phyloP scores from a whole-genome alignment of 1,284 basidiomycete species.

The Vanrija sp. region DNA sequence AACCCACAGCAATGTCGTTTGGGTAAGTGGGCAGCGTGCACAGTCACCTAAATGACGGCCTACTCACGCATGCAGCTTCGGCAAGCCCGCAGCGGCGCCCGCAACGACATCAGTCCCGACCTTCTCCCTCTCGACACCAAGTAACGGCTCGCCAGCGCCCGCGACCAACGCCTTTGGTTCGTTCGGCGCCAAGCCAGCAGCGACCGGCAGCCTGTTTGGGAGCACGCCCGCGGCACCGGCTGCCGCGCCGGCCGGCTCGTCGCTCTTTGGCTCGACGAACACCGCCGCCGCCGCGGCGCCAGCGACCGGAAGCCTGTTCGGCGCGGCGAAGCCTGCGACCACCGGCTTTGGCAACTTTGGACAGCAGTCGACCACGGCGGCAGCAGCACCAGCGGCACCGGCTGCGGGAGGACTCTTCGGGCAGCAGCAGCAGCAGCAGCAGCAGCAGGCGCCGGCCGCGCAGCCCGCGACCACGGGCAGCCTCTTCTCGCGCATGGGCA shows the following conservation, averaged over 20 bases:
- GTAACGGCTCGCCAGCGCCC: constrained; percentile 5
- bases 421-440: constrained; percentile 12
- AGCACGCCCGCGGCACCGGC: background rate
- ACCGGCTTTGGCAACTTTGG: constrained; percentile 16
- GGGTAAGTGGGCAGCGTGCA: background rate
- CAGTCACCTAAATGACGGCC: background rate
- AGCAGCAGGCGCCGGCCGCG: constrained; percentile 2
- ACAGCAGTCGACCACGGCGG: constrained; percentile 8
- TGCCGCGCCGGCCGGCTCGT: background rate
- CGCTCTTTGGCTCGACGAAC: constrained; percentile 7
- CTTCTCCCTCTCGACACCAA: background rate
- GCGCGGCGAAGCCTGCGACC: constrained; percentile 2
- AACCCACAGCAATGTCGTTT: background rate
- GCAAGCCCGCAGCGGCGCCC: background rate
- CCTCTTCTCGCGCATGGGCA: background rate
- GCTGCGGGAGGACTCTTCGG: constrained; percentile 13
- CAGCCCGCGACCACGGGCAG: background rate
- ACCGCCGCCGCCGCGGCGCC: constrained; percentile 11
- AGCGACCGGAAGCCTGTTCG: constrained; percentile 2
- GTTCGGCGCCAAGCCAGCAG: constrained; percentile 21
- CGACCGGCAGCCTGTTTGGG: constrained; percentile 11
- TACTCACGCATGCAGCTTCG: background rate
- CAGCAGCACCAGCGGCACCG: constrained; percentile 2
- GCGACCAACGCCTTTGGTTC: constrained; percentile 24
- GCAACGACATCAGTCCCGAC: background rate